phyloP scores from a whole-genome alignment of 1,284 basidiomycete genomes.

The Leccinum insolens region DNA sequence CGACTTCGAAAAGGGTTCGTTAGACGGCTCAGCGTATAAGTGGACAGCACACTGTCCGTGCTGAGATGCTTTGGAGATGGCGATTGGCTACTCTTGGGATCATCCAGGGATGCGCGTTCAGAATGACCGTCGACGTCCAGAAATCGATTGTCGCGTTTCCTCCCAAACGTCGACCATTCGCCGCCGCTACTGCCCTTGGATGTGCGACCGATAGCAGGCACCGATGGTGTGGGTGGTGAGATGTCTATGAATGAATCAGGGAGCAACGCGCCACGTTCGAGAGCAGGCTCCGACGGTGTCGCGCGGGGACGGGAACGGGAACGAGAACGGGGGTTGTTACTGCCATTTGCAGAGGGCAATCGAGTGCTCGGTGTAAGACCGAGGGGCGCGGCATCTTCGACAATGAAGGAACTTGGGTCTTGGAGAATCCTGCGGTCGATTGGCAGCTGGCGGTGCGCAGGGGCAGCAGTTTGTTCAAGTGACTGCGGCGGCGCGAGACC shows the following conservation, averaged over 20 bases:
- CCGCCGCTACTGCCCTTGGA: conserved; percentile 32
- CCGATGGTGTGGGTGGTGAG: conserved; percentile 14
- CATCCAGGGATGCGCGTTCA: conserved; percentile 15
- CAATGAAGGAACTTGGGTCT: conserved; percentile 31
- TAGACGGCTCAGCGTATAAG: conserved; percentile 26
- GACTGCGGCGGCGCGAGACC: no score
- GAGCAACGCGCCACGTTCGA: conserved; percentile 7
- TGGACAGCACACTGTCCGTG: conserved; percentile 20
- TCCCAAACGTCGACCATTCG: conserved; percentile 50
- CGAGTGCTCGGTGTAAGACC: conserved; percentile 35
- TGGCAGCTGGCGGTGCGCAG: conserved; percentile 9
- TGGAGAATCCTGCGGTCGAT: conserved; percentile 33
- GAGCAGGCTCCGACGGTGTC: neutral
- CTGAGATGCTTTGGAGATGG: conserved; percentile 20
- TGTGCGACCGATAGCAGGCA: conserved; percentile 24
- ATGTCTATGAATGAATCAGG: conserved; percentile 11
- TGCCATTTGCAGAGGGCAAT: conserved; percentile 16
- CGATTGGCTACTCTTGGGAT: conserved; percentile 20
- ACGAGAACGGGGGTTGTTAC: conserved; percentile 2
- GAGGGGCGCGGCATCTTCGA: conserved; percentile 17
- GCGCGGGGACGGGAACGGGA: neutral
- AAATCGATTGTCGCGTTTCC: conserved; percentile 27
- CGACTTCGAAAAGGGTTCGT: conserved; percentile 15
- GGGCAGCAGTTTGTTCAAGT: neutral
- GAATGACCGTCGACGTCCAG: conserved; percentile 18